Base-by-base conservation (phyloP, 2,329 filamentous ascomycete genomes). In the Colletotrichum eleusines region DNA sequence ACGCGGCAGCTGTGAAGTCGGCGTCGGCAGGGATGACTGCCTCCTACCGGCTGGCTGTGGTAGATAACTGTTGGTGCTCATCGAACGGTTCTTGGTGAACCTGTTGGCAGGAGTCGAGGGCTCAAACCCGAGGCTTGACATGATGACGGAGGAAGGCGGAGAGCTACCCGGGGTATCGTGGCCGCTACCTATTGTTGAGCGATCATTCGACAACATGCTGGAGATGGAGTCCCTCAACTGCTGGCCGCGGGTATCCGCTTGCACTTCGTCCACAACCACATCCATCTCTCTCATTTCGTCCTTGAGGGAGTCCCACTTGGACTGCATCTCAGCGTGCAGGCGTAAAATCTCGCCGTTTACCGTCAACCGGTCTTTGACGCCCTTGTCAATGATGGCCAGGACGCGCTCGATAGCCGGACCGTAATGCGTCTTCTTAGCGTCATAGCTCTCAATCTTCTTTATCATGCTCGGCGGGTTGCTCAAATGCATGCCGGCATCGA, bases 291-390 rank as follows among this genome's bases (percentile, higher is more conserved):
- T 87, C 83, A 96, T 95, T 73, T 93, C 89, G 18, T 87, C 86
- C 77, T 94, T 94, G 62, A 98, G 83, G 5, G 89, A 87, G 74
- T 91, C 88, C 89, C 95, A 97, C 76, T 92, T 91, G n/a, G 89
- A 86, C 76, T 94, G 91, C 84, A 98, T 92, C 76, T 98, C 95
- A 8, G 90, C 89, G 76, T 97, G 92, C 40, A 98, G 85, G 54
- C 94, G 90, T 35, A 98, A 81, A 73, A 98, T 96, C 81, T 98
- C 96, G 54, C 96, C 96, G 77, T 99, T 98, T 66, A 98, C 94
- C 0, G 96, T 98, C 60, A 98, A 85, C n/a, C 96, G 90, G 77
- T 98, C 94, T 78, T 93, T 93, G 76, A 98, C 92, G n/a, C 96
- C 96, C 78, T 94, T 95, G 75, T 98, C 94, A 61, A 98, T 98